Conservation (phyloP, 768 basidiomycete genomes). For the Leccinellum rugosiceps region DNA sequence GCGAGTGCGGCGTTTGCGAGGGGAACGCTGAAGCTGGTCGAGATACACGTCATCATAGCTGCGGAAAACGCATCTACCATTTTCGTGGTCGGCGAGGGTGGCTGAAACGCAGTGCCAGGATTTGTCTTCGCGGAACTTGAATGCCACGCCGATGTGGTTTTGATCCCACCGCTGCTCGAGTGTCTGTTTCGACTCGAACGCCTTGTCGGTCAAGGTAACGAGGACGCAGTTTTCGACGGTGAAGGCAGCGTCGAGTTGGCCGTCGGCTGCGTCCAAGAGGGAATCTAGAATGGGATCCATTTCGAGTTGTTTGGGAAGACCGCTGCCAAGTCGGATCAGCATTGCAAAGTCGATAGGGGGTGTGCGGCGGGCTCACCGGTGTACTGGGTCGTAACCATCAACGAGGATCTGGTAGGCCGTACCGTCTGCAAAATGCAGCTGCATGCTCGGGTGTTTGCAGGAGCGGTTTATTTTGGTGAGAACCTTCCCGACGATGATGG, state of each 20-base stretch:
- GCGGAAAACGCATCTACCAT: slow-evolving; percentile 47
- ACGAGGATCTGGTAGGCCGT: slow-evolving; percentile 50
- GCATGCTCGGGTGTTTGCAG: slow-evolving; percentile 42
- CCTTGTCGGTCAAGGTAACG: slow-evolving; percentile 56
- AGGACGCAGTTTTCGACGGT: slow-evolving; percentile 52
- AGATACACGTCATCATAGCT: slow-evolving; percentile 62
- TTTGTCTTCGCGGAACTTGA: slow-evolving; percentile 48
- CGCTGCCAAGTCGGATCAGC: slow-evolving; percentile 21
- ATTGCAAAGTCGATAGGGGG: not conserved
- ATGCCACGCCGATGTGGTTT: slow-evolving; percentile 41
- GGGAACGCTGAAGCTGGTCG: slow-evolving; percentile 41
- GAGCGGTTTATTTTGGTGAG: slow-evolving; percentile 41
- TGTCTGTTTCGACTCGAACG: slow-evolving; percentile 42
- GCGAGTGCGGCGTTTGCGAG: slow-evolving; percentile 34
- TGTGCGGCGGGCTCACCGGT: slow-evolving; percentile 31
- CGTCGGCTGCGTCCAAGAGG: slow-evolving; percentile 39
- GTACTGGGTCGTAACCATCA: slow-evolving; percentile 57
- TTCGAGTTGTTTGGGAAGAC: slow-evolving; percentile 59
- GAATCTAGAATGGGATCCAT: slow-evolving; percentile 42
- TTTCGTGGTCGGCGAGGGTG: slow-evolving; percentile 51
- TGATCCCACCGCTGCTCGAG: slow-evolving; percentile 33
- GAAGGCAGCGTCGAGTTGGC: slow-evolving; percentile 32
- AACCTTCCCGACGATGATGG: slow-evolving; percentile 42
- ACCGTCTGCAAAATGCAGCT: slow-evolving; percentile 45
- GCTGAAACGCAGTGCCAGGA: slow-evolving; percentile 70